Base-by-base conservation (phyloP, 139 green algal species). In the Spirogloea muscicola region DNA sequence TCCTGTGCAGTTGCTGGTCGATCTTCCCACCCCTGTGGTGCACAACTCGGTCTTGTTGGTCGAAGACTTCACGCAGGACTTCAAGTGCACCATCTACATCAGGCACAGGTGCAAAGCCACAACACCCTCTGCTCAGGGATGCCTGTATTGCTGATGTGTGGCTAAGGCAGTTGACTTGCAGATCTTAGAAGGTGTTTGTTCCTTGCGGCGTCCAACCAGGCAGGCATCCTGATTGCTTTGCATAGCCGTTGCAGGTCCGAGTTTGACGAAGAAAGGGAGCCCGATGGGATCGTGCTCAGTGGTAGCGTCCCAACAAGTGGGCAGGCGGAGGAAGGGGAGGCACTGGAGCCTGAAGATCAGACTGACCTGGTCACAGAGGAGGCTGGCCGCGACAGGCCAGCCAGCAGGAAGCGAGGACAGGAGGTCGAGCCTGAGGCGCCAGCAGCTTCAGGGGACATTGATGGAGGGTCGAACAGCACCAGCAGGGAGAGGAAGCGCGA, bases 71-170 rank as follows among this genome's bases (percentile, higher is more conserved):
- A 4, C 10, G 7, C 65, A 74, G 34, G 27, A 74, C 29, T 74
- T 74, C 44, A 64, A 65, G 49, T 74, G 65, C 29, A 44, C 42
- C 18, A 29, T 74, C 31, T 44, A 74, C 49, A 62, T 74, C 27
- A 31, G 25, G 16, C 65, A 74, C 65, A 74, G 65, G 65, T 74
- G n/a, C n/a, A n/a, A n/a, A n/a, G 59, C 59, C 55, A 58, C 38
- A 18, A 9, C 21, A 58, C 10, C 6, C 55, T 58, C 7, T 18
- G 55, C 13, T 64, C 13, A n/a, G n/a, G n/a, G 55, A 31, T 25
- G 13, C 57, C 10, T 68, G 55, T 13, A 64, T 64, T 21, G 46
- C 21, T 55, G 21, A 31, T 31, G 46, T 55, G 46, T 31, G 13
- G 13, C 13, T 13, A 18, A 65, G 13, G n/a, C n/a, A n/a, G n/a